Percentiles rank a stretch among this genome's conserved stretches.
Conservation (phyloP, 2,329 filamentous ascomycete genomes). For the Fusarium abutilonis region DNA sequence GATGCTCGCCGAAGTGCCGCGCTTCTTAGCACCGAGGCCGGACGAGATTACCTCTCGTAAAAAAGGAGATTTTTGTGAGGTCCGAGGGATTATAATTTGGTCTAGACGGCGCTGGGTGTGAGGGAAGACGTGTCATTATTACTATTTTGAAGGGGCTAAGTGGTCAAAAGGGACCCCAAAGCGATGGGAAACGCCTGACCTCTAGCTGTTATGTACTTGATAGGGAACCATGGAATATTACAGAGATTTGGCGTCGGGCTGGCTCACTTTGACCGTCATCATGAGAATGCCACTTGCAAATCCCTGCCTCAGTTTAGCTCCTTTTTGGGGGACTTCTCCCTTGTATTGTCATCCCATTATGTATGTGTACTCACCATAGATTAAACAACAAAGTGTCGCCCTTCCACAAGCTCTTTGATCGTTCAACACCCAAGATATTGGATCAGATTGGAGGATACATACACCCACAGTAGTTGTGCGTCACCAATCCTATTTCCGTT, state of each 20-base stretch:
- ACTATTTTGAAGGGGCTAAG: slow-evolving; percentile 37
- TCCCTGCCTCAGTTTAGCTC: slow-evolving; percentile 11
- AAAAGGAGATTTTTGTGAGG: slow-evolving; percentile 17
- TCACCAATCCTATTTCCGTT: slow-evolving; percentile 26
- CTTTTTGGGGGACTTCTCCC: slow-evolving; percentile 22
- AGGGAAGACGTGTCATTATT: slow-evolving; percentile 46
- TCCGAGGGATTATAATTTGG: slow-evolving; percentile 15
- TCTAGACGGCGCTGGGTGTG: slow-evolving; percentile 37
- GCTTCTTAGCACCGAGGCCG: slow-evolving; percentile 71
- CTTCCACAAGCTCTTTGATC: slow-evolving; percentile 35
- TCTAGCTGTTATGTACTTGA: slow-evolving; percentile 41
- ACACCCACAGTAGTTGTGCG: slow-evolving; percentile 13
- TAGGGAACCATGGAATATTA: slow-evolving; percentile 41
- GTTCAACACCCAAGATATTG: slow-evolving; percentile 15
- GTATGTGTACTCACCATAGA: slow-evolving; percentile 19
- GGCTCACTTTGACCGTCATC: slow-evolving; percentile 37
- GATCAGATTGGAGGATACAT: slow-evolving; percentile 3
- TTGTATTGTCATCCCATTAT: slow-evolving; percentile 31
- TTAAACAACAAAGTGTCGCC: slow-evolving; percentile 34
- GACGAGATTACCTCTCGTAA: slow-evolving; percentile 72
- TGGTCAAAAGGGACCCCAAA: slow-evolving; percentile 30
- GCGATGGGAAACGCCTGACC: slow-evolving; percentile 36
- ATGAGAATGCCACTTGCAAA: slow-evolving; percentile 34
- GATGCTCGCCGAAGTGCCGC: slow-evolving; percentile 81
- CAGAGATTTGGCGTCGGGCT: slow-evolving; percentile 44